Evolutionary conservation across 768 basidiomycete species (phyloP), one percentile per base, ranked within the genome.

Genomic region (Leucosporidium creatinivorum): DNA sequence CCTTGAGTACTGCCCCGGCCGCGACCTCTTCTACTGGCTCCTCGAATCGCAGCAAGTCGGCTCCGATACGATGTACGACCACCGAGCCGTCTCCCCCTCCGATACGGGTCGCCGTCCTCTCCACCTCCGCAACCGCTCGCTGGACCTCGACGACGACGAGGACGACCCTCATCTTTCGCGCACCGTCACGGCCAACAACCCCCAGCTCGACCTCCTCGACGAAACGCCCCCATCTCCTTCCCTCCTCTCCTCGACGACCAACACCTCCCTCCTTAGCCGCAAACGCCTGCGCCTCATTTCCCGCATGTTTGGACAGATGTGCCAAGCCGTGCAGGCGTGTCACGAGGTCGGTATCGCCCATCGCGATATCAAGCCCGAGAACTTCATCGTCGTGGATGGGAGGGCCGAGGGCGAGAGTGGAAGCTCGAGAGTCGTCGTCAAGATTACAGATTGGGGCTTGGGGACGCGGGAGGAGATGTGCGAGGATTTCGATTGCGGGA

Each of bases 291-390:
- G 89, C 21, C 85, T 99, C 73, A 92, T 99, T 75, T 86, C 93
- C 4, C 88, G 89, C 77, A 99, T 99, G 94, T 98, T 99, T 79
- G 82, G 85, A 25, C 96, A 98, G 80, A 99, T 99, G 94, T 98
- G 94, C 77, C 91, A 93, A 70, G 93, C 94, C 54, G 93, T 99
- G 18, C 90, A 91, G 4, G 86, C 88, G 9, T 97, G 94, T 79
- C 94, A 99, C 77, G 87, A 87, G 23, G 86, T 87, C 69, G 87
- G 87, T 48, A 89, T 99, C 69, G 91, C 87, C 77, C 94, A 99
- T 77, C 86, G 94, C 68, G 94, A 99, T 79, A 97, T 99, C 84
- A 99, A 99, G 81, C 94, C 94, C 0, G 94, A 98, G 81, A 97
- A 98, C 80, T 93, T 93, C 75, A 93, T 93, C 77, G 91, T 93